Conservation (phyloP, 495 filamentous ascomycete species). For the Patellaria atrata region DNA sequence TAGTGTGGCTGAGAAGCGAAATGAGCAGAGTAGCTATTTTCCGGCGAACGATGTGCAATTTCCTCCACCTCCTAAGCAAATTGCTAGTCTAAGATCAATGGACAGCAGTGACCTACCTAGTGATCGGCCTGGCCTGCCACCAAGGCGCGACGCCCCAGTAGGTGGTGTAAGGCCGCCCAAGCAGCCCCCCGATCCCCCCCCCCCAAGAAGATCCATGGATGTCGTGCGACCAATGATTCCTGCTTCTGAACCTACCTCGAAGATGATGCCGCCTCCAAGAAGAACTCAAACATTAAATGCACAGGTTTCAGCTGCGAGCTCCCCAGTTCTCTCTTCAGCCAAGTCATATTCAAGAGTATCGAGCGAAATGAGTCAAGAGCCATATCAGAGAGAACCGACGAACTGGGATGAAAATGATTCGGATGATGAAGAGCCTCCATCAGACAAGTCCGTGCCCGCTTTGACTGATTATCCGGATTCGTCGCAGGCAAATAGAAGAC, state of each 20-base stretch:
- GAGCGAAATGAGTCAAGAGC: conserved; percentile 7
- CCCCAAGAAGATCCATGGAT: conserved; percentile 18
- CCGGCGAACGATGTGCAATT: too few species aligned
- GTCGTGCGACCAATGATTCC: conserved; percentile 5
- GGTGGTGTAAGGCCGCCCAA: too few species aligned
- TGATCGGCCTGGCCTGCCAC: conserved; percentile 47
- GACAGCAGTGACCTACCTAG: conserved; percentile 33
- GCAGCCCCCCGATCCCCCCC: conserved; percentile 15
- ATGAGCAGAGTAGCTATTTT: too few species aligned
- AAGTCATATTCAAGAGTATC: conserved; percentile 12
- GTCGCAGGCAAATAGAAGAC: conserved; percentile 69
- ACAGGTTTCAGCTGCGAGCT: neutral
- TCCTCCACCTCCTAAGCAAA: too few species aligned
- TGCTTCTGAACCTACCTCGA: conserved; percentile 8
- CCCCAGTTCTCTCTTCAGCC: conserved; percentile 5
- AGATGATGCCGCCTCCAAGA: conserved; percentile 16
- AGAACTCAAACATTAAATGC: conserved; percentile 14
- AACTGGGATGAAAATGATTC: conserved; percentile 20
- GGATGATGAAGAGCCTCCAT: conserved; percentile 16
- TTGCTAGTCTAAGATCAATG: too few species aligned
- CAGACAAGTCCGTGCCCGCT: conserved; percentile 10
- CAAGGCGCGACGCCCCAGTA: conserved; percentile 31
- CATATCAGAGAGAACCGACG: conserved; percentile 4
- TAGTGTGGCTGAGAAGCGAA: conserved; percentile 24
- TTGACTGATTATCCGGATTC: conserved; percentile 64